Evolutionary conservation across 371 early-diverging fungal species (phyloP), one percentile per base, ranked within the genome.

Genomic region (Lichtheimia hyalospora): DNA sequence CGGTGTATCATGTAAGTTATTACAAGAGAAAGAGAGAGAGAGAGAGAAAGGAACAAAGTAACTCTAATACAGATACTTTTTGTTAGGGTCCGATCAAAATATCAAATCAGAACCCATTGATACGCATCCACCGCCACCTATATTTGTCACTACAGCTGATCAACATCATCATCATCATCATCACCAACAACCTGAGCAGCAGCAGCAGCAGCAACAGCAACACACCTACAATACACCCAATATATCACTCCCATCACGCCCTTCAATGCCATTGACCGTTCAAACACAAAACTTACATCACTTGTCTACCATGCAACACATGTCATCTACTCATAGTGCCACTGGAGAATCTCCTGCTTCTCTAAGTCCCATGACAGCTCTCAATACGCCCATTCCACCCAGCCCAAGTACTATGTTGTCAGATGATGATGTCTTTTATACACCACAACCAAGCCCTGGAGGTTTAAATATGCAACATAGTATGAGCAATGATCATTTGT

Each of bases 41-140:
- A 1, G 10, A 34, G 34, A 1, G 34, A 34, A 34, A 5, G 10
- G 5, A 8, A 28, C 3, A 28, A 34, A 8, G 5, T 34, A 8
- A 34, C 34, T 8, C 10, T n/a, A n/a, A n/a, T n/a, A 10, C 10
- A 8, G 5, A n/a, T 10, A 8, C 10, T 10, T 7, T 28, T 28
- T 7, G 10, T 8, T 34, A 34, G 34, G 34, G 34, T 10, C 34
- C 1, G 83, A 77, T 43, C 67, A 75, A 27, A 71, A 67, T 49
- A 54, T 64, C 21, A 62, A 62, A 49, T 42, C 56, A 49, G 62
- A 62, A 49, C 49, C 52, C 20, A 40, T 63, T 40, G 83, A 84
- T 42, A 70, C 77, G 39, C 83, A 71, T 21, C 75, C 86, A 23
- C 79, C 34, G 10, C 84, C 10, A 87, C 84, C 59, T 82, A 80